Conservation (phyloP, 129 eudicot species). For the Escallonia herrerae region DNA sequence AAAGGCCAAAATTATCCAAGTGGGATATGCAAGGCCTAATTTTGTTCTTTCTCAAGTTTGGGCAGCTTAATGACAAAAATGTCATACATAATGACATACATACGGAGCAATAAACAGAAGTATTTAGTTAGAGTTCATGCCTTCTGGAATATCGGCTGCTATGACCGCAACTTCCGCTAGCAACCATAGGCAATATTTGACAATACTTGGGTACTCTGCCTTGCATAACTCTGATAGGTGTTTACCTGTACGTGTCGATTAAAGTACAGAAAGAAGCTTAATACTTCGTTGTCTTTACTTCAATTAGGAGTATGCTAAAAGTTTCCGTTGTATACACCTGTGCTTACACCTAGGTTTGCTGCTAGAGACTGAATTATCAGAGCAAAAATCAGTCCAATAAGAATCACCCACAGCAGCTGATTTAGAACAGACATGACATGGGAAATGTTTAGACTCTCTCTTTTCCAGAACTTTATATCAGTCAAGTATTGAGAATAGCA, state of each 20-base stretch:
- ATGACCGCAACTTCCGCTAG: conserved; percentile 48
- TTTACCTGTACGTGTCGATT: conserved; percentile 25
- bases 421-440: conserved; percentile 41
- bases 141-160: conserved; percentile 57
- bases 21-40: too few relatives aligned
- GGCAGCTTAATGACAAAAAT: too few relatives aligned
- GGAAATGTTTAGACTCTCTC: conserved; percentile 11
- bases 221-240: conserved; percentile 42
- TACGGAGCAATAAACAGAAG: neutral
- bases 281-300: too few relatives aligned
- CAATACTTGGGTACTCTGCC: conserved; percentile 33
- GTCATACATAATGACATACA: too few relatives aligned
- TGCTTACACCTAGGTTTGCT: conserved; percentile 63
- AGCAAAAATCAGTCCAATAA: conserved; percentile 51
- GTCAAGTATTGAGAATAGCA: too few relatives aligned
- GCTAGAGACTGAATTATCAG: conserved; percentile 64
- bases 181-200: conserved; percentile 41
- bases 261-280: neutral
- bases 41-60: too few relatives aligned
- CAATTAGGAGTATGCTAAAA: conserved; percentile 13
- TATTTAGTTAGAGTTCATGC: conserved; percentile 7
- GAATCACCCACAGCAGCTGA: conserved; percentile 56
- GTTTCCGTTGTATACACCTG: conserved; percentile 49
- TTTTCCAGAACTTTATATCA: too few relatives aligned
- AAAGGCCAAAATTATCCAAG: neutral